Evolutionary conservation across 495 filamentous ascomycete species (phyloP).

Genomic region (Penicillium cataractarum): DNA sequence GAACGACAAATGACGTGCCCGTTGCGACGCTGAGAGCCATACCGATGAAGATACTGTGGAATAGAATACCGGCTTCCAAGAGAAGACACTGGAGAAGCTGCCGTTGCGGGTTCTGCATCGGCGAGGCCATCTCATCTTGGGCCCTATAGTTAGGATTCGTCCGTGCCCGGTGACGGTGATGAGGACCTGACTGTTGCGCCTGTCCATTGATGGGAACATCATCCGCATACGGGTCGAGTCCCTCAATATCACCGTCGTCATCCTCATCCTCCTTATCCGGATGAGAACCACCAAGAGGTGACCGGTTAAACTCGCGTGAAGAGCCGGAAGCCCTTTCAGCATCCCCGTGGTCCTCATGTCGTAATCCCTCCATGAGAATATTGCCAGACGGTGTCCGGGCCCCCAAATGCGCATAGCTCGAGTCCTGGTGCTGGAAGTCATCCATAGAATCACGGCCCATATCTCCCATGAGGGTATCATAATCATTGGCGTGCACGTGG

Average conservation of each 20-base stretch:
- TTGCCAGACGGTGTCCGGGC: slow-evolving; percentile 22
- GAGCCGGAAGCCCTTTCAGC: slow-evolving; percentile 16
- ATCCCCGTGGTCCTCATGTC: slow-evolving; percentile 13
- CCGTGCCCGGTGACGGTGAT: slow-evolving; percentile 22
- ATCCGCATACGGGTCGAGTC: slow-evolving; percentile 33
- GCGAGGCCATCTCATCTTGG: slow-evolving; percentile 24
- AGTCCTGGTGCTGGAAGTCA: slow-evolving; percentile 20
- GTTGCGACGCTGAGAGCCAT: slow-evolving; percentile 87
- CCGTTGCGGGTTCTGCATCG: slow-evolving; percentile 52
- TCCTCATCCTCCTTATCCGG: slow-evolving; percentile 27
- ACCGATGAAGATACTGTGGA: slow-evolving; percentile 87
- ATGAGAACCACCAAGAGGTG: slow-evolving; percentile 6
- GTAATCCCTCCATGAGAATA: slow-evolving; percentile 32
- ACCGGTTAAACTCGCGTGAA: slow-evolving; percentile 17
- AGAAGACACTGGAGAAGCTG: slow-evolving; percentile 78
- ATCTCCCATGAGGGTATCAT: slow-evolving; percentile 47
- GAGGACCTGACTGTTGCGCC: slow-evolving; percentile 10
- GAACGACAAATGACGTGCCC: slow-evolving; percentile 75
- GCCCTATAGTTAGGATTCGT: slow-evolving; percentile 15
- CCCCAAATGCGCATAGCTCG: slow-evolving; percentile 31
- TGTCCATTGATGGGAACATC: slow-evolving; percentile 25
- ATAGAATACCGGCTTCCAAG: slow-evolving; percentile 83
- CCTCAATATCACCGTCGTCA: slow-evolving; percentile 37
- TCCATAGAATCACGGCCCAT: slow-evolving; percentile 27
- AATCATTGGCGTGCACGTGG: slow-evolving; percentile 53